These are phyloP conservation scores for Bondarzewia mesenterica DNA, from an alignment of 1,284 basidiomycete species.

Conservation along the genomic window DNA sequence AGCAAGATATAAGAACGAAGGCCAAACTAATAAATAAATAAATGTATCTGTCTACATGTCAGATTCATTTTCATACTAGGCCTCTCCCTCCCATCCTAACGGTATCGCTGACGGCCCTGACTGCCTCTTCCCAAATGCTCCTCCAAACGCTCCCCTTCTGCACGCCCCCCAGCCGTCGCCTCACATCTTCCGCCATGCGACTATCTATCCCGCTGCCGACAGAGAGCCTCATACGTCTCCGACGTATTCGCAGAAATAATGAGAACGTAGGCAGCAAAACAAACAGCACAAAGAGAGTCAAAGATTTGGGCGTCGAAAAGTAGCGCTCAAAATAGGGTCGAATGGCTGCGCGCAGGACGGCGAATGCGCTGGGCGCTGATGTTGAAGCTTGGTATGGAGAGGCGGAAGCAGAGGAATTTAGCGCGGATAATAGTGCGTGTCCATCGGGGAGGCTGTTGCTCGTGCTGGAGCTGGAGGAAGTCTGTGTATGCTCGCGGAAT, in stretches of 20 bases:
- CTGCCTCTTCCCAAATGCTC: conserved; percentile 45
- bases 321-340: conserved; percentile 17
- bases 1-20: too few species aligned
- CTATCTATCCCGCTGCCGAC: conserved; percentile 11
- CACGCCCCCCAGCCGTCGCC: conserved; percentile 38
- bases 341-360: conserved; percentile 18
- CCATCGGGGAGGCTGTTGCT: background rate
- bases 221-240: conserved; percentile 22
- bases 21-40: too few species aligned
- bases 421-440: conserved; percentile 4
- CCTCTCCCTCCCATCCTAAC: conserved; percentile 71
- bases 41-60: background rate
- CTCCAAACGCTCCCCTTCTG: conserved; percentile 28
- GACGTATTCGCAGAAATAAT: conserved; percentile 40
- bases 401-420: conserved; percentile 4
- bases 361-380: conserved; percentile 11
- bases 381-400: conserved; percentile 7
- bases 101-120: conserved; percentile 54
- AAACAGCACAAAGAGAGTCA: conserved; percentile 46
- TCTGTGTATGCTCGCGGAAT: conserved; percentile 13
- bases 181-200: conserved; percentile 48
- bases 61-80: conserved; percentile 44
- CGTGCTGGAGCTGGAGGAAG: background rate
- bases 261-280: conserved; percentile 57
- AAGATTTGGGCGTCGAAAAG: conserved; percentile 15